Evolutionary conservation across 225 moss, liverwort and hornwort species (phyloP).

Genomic region (Pseudoscleropodium purum): DNA sequence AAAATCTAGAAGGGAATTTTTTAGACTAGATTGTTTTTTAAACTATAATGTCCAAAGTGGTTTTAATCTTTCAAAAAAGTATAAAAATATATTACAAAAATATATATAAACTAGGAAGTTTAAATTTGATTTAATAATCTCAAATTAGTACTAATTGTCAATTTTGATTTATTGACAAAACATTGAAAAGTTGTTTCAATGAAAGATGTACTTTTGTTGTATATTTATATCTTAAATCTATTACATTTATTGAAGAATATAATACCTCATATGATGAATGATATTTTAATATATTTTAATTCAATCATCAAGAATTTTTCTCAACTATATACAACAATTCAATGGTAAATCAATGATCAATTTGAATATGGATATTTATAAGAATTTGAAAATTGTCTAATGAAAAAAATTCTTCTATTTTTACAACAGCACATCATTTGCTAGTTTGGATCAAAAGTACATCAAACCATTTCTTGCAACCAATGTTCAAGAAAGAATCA

Average conservation of each 20-base stretch:
- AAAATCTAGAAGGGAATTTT: not conserved
- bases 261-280: not conserved
- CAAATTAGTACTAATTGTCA: not conserved
- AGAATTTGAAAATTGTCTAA: not conserved
- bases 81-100: not conserved
- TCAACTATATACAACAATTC: too few species aligned
- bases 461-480: conserved; percentile 42
- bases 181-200: not conserved
- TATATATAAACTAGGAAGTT: accelerated
- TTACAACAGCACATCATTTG: conserved; percentile 19
- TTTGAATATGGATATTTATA: too few species aligned
- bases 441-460: conserved; percentile 34
- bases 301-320: not conserved
- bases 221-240: too few species aligned
- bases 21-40: not conserved
- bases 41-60: not conserved
- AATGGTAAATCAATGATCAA: not conserved
- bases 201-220: not conserved
- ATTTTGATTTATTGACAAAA: not conserved
- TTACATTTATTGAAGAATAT: not conserved
- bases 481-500: not conserved
- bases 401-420: not conserved
- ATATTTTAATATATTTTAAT: not conserved
- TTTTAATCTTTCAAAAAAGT: too few species aligned
- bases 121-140: not conserved